Base-by-base conservation (phyloP, 2,329 filamentous ascomycete genomes). In the Hymenoscyphus repandus region DNA sequence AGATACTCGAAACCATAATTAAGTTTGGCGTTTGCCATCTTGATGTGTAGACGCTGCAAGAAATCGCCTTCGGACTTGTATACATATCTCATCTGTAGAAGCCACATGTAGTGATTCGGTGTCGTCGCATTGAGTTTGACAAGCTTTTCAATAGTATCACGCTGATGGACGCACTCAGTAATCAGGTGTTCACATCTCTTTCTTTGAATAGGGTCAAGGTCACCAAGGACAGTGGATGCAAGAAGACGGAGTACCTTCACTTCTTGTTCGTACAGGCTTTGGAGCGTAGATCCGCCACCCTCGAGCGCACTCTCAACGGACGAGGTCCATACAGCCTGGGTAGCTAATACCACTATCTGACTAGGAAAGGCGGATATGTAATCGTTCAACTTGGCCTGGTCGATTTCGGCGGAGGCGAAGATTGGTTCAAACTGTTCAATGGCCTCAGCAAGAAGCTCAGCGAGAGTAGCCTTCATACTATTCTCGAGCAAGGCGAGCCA, bases 121-220 rank as follows among this genome's bases (percentile, higher is more conserved):
- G 85, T 83, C 46, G 77, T 81, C 22, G 93, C 93, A 51, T 86
- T 85, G 41, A 81, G 76, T 41, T 85, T 79, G 43, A 91, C 79
- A 22, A 99, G 81, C 69, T 89, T 95, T 64, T 92, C 86, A 57
- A 97, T 93, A 15, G 86, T 82, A 68, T 99, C 93, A 54, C 93
- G 87, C 69, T 99, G 95, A 67, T 99, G 93, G 12, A 99, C 93
- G 66, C 93, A 97, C 68, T 99, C 95, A 0, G 95, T 99, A 65
- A 99, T 99, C 58, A 99, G 80, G 70, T 96, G 92, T 69, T 99
- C 93, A 70, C 92, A 99, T 74, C 96, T 96, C 77, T 96, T 96
- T 56, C 93, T 82, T 65, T 88, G 82, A 45, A 96, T 87, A 6
- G 89, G 75, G 58, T 91, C 87, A 18, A 99, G 79, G 63, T 99